phyloP scores from a whole-genome alignment of 2,329 filamentous ascomycete genomes.

The Fonsecaea erecta region DNA sequence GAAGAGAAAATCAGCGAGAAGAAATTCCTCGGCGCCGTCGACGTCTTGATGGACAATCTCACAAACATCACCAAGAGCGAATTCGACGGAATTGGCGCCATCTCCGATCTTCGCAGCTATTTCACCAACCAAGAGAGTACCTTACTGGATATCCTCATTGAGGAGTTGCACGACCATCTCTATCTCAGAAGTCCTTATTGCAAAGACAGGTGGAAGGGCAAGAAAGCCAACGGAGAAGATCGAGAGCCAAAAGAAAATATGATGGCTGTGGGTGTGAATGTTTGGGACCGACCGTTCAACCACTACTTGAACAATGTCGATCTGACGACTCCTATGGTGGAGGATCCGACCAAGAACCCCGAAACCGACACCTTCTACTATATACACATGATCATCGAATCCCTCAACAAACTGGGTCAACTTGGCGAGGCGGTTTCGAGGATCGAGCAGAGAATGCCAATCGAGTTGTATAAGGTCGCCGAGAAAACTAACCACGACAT shows the following conservation, averaged over 20 bases:
- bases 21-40: constrained; percentile 88
- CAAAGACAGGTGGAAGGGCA: constrained; percentile 89
- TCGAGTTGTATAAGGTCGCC: constrained; percentile 91
- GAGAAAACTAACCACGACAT: constrained; percentile 95
- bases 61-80: constrained; percentile 83
- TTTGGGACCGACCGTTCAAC: constrained; percentile 61
- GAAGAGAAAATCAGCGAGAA: constrained; percentile 97
- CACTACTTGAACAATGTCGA: constrained; percentile 63
- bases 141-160: constrained; percentile 91
- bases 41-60: constrained; percentile 85
- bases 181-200: constrained; percentile 98
- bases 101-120: constrained; percentile 84
- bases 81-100: constrained; percentile 85
- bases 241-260: constrained; percentile 34
- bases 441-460: constrained; percentile 88
- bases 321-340: constrained; percentile 64
- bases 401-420: constrained; percentile 84
- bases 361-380: constrained; percentile 96
- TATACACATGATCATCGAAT: constrained; percentile 82
- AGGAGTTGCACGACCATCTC: constrained; percentile 94
- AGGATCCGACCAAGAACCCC: constrained; percentile 90
- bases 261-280: constrained; percentile 37
- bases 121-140: constrained; percentile 91
- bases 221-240: constrained; percentile 51
- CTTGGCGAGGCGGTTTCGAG: constrained; percentile 85